Evolutionary conservation across 2,329 filamentous ascomycete species (phyloP).

Genomic region (Grosmannia serpens): DNA sequence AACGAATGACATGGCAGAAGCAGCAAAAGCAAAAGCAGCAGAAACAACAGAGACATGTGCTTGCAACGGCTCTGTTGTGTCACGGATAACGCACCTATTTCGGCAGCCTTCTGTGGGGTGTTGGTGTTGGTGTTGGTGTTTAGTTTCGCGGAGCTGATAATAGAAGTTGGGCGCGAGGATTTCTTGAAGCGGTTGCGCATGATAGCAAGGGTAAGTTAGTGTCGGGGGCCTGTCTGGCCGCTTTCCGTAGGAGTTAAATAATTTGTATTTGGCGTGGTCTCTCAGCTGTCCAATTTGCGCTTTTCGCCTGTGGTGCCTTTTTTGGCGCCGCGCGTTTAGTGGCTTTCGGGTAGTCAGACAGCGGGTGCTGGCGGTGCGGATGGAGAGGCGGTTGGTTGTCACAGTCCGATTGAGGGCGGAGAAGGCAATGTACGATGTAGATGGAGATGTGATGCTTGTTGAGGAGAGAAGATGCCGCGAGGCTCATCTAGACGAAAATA

Average conservation of each 20-base stretch:
- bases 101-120: neutral
- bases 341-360: neutral
- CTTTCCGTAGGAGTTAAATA: neutral
- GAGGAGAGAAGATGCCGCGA: neutral
- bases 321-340: neutral
- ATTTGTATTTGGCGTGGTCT: neutral
- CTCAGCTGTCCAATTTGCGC: neutral
- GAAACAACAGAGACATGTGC: neutral
- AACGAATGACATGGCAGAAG: neutral
- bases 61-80: neutral
- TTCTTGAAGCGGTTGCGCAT: slow-evolving; percentile 11
- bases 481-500: neutral
- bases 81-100: slow-evolving; percentile 1
- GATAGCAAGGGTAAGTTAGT: neutral
- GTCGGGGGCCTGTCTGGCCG: neutral
- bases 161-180: slow-evolving; percentile 5
- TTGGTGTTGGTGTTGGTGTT: neutral
- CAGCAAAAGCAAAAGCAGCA: neutral
- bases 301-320: neutral
- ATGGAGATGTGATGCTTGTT: neutral
- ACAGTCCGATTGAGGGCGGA: too few species aligned
- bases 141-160: slow-evolving; percentile 8
- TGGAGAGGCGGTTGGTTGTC: neutral
- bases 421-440: neutral
- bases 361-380: neutral